Conservation (phyloP, 2,329 filamentous ascomycete genomes). For the Bisporella sp. region DNA sequence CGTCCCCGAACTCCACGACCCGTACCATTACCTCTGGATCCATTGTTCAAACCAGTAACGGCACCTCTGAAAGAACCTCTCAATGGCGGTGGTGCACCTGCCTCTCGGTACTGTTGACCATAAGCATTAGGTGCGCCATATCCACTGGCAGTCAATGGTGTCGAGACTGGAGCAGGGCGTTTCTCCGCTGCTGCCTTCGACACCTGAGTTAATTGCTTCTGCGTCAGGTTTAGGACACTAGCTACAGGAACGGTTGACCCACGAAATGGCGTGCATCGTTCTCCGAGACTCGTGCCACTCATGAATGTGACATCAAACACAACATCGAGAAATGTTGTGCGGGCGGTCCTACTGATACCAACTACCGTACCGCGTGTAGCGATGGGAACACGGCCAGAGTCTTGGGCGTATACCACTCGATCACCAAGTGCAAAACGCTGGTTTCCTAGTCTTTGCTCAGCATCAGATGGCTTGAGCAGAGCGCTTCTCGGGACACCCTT, state of each 20-base stretch:
- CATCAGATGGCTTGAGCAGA: conserved; percentile 86
- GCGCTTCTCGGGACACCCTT: conserved; percentile 79
- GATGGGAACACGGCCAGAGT: conserved; percentile 91
- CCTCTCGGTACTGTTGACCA: conserved; percentile 55
- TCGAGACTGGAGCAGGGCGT: conserved; percentile 38
- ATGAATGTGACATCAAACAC: conserved; percentile 95
- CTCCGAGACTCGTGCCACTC: conserved; percentile 88
- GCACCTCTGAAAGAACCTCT: conserved; percentile 52
- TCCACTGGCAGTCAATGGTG: conserved; percentile 44
- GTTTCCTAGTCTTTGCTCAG: conserved; percentile 83
- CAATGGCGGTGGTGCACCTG: conserved; percentile 46
- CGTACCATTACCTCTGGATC: conserved; percentile 1
- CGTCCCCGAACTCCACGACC: conserved; percentile 3
- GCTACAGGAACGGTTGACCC: conserved; percentile 84
- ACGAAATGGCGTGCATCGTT: conserved; percentile 86
- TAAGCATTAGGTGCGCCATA: conserved; percentile 48
- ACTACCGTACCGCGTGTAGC: conserved; percentile 89
- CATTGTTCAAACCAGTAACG: conserved; percentile 35
- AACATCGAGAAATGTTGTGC: conserved; percentile 77
- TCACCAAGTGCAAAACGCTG: conserved; percentile 83
- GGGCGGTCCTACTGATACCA: conserved; percentile 82
- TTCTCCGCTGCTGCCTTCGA: conserved; percentile 52
- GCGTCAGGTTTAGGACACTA: conserved; percentile 81
- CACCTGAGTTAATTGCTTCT: conserved; percentile 71
- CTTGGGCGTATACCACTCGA: conserved; percentile 85